Conservation (phyloP, 768 basidiomycete species). For the Postia placenta region DNA sequence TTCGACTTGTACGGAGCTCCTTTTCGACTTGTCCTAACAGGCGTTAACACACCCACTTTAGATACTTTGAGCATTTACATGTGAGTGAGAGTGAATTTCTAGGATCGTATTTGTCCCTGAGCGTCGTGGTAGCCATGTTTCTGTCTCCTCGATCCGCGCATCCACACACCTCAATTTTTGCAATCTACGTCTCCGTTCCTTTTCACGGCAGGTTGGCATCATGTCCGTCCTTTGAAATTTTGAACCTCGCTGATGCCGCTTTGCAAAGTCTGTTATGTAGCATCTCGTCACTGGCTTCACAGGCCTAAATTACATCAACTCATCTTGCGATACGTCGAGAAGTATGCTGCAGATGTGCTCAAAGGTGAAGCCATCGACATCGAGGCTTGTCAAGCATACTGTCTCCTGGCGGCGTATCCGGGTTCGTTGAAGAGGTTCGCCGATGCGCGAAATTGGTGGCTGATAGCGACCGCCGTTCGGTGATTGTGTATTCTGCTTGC, state of each 20-base stretch:
- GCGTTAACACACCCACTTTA: slow-evolving; percentile 14
- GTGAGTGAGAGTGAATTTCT: slow-evolving; percentile 29
- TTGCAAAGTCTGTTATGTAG: slow-evolving; percentile 49
- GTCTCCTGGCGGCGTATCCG: slow-evolving; percentile 54
- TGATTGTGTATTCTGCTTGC: slow-evolving; percentile 17
- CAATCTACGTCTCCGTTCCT: slow-evolving; percentile 45
- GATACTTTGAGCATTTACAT: slow-evolving; percentile 45
- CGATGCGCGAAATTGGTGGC: slow-evolving; percentile 63
- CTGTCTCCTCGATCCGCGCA: slow-evolving; percentile 41
- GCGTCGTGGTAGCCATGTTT: slow-evolving; percentile 37
- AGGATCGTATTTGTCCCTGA: not conserved
- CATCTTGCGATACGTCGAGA: slow-evolving; percentile 49
- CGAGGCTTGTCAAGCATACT: slow-evolving; percentile 67
- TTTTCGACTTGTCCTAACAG: slow-evolving; percentile 40
- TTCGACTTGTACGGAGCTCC: slow-evolving; percentile 39
- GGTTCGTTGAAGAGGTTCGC: slow-evolving; percentile 52
- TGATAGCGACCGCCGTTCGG: slow-evolving; percentile 63
- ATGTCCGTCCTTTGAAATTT: slow-evolving; percentile 9
- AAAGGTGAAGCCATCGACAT: slow-evolving; percentile 48
- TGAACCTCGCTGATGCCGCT: not conserved
- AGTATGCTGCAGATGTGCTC: slow-evolving; percentile 45
- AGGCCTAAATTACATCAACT: slow-evolving; percentile 43
- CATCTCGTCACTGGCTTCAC: slow-evolving; percentile 50
- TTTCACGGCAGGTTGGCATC: slow-evolving; percentile 44
- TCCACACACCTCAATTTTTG: slow-evolving; percentile 42